Evolutionary conservation across 352 stramenopile genomes (phyloP).

Genomic region (Achlya hypogyna): DNA sequence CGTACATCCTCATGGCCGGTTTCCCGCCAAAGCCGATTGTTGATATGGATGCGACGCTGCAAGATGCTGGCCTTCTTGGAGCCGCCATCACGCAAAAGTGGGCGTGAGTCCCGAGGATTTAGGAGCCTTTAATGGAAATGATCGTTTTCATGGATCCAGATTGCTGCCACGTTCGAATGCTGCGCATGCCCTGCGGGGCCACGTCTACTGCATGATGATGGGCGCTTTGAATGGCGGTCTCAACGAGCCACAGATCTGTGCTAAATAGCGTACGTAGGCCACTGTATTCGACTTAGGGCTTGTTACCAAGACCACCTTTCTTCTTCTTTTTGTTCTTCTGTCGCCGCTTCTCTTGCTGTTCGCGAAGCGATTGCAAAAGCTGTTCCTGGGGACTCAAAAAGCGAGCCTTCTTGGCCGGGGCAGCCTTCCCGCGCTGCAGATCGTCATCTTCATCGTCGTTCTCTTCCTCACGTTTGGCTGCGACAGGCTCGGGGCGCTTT

Average conservation of each 20-base stretch:
- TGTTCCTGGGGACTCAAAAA: slow-evolving; percentile 8
- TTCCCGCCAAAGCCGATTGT: slow-evolving; percentile 86
- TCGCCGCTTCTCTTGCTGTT: slow-evolving; percentile 14
- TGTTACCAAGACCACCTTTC: too few relatives aligned
- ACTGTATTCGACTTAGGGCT: neutral
- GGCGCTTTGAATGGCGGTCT: too few relatives aligned
- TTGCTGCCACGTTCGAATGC: too few relatives aligned
- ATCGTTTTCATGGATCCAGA: too few relatives aligned
- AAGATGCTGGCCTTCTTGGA: slow-evolving; percentile 86
- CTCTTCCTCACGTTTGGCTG: neutral
- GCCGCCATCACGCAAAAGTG: slow-evolving; percentile 87
- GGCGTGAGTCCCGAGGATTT: too few relatives aligned
- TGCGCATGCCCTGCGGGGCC: too few relatives aligned
- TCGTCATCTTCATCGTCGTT: neutral
- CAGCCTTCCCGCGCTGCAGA: neutral
- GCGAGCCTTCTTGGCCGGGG: neutral
- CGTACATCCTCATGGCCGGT: slow-evolving; percentile 87
- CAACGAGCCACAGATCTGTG: neutral
- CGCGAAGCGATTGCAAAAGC: slow-evolving; percentile 3
- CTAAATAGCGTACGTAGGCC: neutral
- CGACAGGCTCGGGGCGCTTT: neutral
- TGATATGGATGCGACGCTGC: slow-evolving; percentile 80
- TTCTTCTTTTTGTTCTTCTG: slow-evolving; percentile 21
- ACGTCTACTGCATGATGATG: too few relatives aligned
- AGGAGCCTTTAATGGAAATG: too few relatives aligned